Evolutionary conservation across 2,329 filamentous ascomycete genomes (phyloP).

Genomic region (Colletotrichum navitas): DNA sequence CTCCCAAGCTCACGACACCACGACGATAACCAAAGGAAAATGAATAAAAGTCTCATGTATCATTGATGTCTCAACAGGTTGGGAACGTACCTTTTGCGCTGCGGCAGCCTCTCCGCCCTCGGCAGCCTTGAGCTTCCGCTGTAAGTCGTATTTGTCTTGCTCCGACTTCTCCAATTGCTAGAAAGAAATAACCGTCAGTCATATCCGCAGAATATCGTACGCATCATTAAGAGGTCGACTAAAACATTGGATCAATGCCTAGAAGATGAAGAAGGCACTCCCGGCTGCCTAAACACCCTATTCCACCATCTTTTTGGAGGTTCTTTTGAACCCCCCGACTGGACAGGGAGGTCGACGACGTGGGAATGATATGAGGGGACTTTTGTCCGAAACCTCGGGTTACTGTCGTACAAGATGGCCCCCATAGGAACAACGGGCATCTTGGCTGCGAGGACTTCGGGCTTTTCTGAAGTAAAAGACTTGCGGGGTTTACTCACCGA

Average conservation of each 20-base stretch:
- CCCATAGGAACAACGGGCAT: slow-evolving; percentile 14
- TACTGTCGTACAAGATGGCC: slow-evolving; percentile 34
- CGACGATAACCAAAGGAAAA: not conserved
- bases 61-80: not conserved
- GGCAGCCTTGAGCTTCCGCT: slow-evolving; percentile 66
- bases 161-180: slow-evolving; percentile 72
- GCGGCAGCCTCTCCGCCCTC: slow-evolving; percentile 63
- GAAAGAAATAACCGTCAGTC: slow-evolving; percentile 44
- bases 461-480: not conserved
- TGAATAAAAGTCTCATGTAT: not conserved
- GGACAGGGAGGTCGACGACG: not conserved
- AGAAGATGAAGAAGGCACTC: not conserved
- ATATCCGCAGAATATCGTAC: not conserved
- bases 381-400: slow-evolving; percentile 7
- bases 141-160: slow-evolving; percentile 67
- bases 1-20: not conserved
- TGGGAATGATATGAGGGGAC: slow-evolving; percentile 22
- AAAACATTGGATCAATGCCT: slow-evolving; percentile 10
- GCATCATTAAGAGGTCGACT: not conserved
- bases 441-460: not conserved
- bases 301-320: slow-evolving; percentile 18
- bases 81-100: slow-evolving; percentile 64
- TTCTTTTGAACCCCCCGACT: not conserved
- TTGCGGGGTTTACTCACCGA: slow-evolving; percentile 63
- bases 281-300: slow-evolving; percentile 8